These are phyloP conservation scores for Neurospora sp. DNA, from an alignment of 495 filamentous ascomycete genomes.

Conservation along the genomic window DNA sequence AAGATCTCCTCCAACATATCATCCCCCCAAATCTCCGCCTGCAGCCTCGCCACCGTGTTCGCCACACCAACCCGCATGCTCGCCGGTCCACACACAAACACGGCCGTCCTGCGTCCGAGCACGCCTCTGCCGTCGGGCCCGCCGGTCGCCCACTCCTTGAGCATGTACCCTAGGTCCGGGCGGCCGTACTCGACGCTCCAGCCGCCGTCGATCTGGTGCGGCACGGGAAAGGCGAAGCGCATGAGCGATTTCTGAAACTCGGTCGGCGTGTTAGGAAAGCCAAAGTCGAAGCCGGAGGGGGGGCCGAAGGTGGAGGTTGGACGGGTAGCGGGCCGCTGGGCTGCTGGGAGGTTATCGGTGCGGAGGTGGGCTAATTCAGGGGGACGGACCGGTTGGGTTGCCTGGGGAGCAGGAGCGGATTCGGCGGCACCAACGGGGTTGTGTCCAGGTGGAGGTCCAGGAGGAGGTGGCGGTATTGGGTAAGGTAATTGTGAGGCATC, in stretches of 20 bases:
- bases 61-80: constrained; percentile 80
- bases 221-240: constrained; percentile 70
- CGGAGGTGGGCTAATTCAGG: constrained; percentile 45
- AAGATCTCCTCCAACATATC: constrained; percentile 80
- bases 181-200: constrained; percentile 93
- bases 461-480: neutral
- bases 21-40: constrained; percentile 71
- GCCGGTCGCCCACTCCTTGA: constrained; percentile 62
- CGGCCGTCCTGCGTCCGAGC: constrained; percentile 75
- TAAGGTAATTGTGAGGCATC: neutral
- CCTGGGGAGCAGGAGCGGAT: neutral
- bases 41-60: constrained; percentile 70
- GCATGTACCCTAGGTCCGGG: constrained; percentile 74
- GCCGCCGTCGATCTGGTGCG: constrained; percentile 60
- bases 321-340: constrained; percentile 11
- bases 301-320: constrained; percentile 37
- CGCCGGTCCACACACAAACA: constrained; percentile 88
- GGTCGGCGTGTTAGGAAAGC: constrained; percentile 64
- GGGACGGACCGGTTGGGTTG: constrained; percentile 17
- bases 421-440: neutral
- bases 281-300: constrained; percentile 57
- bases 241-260: constrained; percentile 75
- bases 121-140: constrained; percentile 48
- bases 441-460: neutral
- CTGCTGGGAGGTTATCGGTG: constrained; percentile 28